Evolutionary conservation across 495 filamentous ascomycete species (phyloP).

Genomic region (Wilcoxina mikolae): DNA sequence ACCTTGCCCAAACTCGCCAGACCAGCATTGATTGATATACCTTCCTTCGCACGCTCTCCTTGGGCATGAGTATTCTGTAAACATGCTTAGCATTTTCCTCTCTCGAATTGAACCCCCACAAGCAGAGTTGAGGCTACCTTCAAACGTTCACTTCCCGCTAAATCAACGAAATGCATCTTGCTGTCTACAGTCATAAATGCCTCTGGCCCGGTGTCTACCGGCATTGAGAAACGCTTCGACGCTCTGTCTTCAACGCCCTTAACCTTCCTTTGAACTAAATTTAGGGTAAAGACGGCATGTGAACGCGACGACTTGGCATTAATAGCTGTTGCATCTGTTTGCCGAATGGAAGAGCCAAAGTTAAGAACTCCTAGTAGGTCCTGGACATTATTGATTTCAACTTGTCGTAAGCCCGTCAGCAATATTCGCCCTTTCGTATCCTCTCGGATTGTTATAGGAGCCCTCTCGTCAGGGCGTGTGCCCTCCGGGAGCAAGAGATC

Average conservation of each 20-base stretch:
- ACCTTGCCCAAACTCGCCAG: slow-evolving; percentile 93
- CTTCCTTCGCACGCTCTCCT: slow-evolving; percentile 87
- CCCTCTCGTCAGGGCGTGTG: slow-evolving; percentile 51
- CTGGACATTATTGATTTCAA: slow-evolving; percentile 82
- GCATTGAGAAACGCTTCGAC: slow-evolving; percentile 84
- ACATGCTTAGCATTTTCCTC: background rate
- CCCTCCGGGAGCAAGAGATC: slow-evolving; percentile 78
- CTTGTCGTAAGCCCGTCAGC: slow-evolving; percentile 72
- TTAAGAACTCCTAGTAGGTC: slow-evolving; percentile 79
- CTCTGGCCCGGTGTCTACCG: slow-evolving; percentile 54
- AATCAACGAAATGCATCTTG: slow-evolving; percentile 97
- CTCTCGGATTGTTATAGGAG: slow-evolving; percentile 70
- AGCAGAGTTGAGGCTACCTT: too few relatives aligned
- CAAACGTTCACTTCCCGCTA: slow-evolving; percentile 89
- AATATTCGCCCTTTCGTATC: slow-evolving; percentile 92
- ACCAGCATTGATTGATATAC: slow-evolving; percentile 96
- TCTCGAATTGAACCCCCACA: too few relatives aligned
- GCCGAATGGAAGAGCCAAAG: slow-evolving; percentile 84
- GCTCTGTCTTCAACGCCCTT: slow-evolving; percentile 33
- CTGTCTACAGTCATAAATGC: slow-evolving; percentile 78
- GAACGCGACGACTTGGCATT: slow-evolving; percentile 98
- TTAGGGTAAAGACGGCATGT: slow-evolving; percentile 93
- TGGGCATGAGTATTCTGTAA: slow-evolving; percentile 72
- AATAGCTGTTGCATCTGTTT: slow-evolving; percentile 97
- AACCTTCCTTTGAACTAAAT: slow-evolving; percentile 73